Evolutionary conservation across 2,329 filamentous ascomycete genomes (phyloP), one percentile per base, ranked within the genome.

Genomic region (Cercospora zeae-maydis): DNA sequence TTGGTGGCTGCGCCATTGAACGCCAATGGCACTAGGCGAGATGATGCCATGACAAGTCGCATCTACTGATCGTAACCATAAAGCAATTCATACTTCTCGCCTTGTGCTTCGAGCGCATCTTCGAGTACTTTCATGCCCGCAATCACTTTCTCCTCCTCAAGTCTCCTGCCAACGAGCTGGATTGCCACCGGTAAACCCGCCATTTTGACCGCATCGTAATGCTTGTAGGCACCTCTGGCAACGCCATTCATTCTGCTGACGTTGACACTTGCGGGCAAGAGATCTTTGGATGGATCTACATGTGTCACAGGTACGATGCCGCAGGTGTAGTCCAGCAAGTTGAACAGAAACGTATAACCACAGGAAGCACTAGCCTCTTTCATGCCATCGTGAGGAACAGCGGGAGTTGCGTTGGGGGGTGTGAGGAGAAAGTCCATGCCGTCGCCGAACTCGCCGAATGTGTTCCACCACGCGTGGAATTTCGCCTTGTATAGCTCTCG

Each of bases 311-410:
- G 93, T 21, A 98, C 73, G 36, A 96, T 86, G 37, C 93, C 93
- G 11, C 86, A 84, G 1, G 90, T 86, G 77, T 97, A 97, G 74
- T 97, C 93, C 54, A 97, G 85, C 72, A 97, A 68, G 71, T 97
- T 97, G 80, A 95, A 98, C 61, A 96, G 78, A 74, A 97, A 96
- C 0, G 93, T 97, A 73, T 98, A 97, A 1, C 92, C 92, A 71
- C 93, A 97, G 68, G 88, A 91, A 66, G 89, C 90, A 49, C 95
- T 87, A 2, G 91, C 91, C 70, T 93, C 88, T 68, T 86, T 85
- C 92, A 96, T 97, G 0, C 87, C 92, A 52, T 88, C 86, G 74
- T 96, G 92, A 0, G 92, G 92, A 3, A 96, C 85, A 0, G 93
- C 93, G 1, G 93, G 92, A 0, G 92, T 96, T 0, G 93, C 92